These are phyloP conservation scores for Fistulifera pelliculosa DNA, from an alignment of 108 stramenopile species.

Conservation along the genomic window DNA sequence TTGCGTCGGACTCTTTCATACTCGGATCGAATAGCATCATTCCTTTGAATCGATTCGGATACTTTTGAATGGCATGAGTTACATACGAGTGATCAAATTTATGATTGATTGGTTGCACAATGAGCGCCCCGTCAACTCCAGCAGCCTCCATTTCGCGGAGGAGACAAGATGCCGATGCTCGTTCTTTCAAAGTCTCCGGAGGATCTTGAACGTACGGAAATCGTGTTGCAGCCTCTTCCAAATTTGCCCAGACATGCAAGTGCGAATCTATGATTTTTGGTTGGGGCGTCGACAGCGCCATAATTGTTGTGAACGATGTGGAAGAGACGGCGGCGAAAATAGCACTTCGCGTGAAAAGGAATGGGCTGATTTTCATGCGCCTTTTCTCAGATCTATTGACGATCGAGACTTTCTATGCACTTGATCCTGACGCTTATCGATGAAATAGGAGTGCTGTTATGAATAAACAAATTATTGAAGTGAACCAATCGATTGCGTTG, in stretches of 20 bases:
- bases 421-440: too few relatives aligned
- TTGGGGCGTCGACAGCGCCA: neutral
- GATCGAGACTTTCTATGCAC: too few relatives aligned
- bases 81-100: constrained; percentile 87
- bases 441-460: too few relatives aligned
- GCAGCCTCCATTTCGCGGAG: constrained; percentile 55
- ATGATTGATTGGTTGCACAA: constrained; percentile 88
- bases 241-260: constrained; percentile 76
- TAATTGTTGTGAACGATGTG: constrained; percentile 10
- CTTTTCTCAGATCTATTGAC: too few relatives aligned
- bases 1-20: constrained; percentile 45
- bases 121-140: constrained; percentile 75
- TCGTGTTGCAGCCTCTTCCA: constrained; percentile 24
- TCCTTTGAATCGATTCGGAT: constrained; percentile 75
- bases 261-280: constrained; percentile 60
- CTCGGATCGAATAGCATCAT: constrained; percentile 77
- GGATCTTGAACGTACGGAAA: constrained; percentile 71
- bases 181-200: constrained; percentile 40
- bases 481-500: too few relatives aligned
- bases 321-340: neutral
- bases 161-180: constrained; percentile 36
- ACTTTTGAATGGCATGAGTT: constrained; percentile 36
- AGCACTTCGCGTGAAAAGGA: too few relatives aligned
- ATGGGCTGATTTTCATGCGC: too few relatives aligned
- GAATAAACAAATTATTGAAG: too few relatives aligned